A percentile compares a stretch with the other conserved stretches of the same genome.
Conservation (phyloP, 371 early-diverging fungal genomes). For the Mortierella sp. region DNA sequence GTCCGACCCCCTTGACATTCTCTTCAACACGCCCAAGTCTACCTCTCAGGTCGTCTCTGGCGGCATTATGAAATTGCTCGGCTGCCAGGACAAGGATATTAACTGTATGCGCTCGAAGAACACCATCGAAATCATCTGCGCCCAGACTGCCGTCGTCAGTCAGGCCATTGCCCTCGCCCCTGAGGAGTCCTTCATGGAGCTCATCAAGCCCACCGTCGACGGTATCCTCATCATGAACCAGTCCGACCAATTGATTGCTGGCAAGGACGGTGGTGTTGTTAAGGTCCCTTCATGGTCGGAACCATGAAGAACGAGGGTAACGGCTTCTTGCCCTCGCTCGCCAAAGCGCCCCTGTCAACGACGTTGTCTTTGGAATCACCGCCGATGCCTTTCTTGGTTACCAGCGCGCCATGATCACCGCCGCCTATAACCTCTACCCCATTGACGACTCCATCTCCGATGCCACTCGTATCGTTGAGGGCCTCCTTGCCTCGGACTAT, state of each 20-base stretch:
- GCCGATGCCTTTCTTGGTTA: conserved; percentile 49
- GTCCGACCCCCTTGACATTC: conserved; percentile 52
- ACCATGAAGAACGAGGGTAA: conserved; percentile 56
- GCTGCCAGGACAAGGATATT: conserved; percentile 27
- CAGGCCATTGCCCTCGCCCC: conserved; percentile 50
- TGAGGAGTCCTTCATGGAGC: conserved; percentile 55
- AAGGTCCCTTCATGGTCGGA: conserved; percentile 52
- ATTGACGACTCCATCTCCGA: conserved; percentile 49
- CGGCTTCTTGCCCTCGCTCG: conserved; percentile 56
- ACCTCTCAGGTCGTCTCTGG: conserved; percentile 48
- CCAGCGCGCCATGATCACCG: conserved; percentile 50
- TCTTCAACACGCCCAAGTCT: conserved; percentile 49
- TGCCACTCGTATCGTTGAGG: conserved; percentile 39
- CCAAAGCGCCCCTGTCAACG: conserved; percentile 44
- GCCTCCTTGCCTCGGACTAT: conserved; percentile 47
- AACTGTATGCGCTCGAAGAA: conserved; percentile 52
- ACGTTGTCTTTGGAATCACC: conserved; percentile 44
- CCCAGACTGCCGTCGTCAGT: conserved; percentile 43
- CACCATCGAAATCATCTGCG: conserved; percentile 33
- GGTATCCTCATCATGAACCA: conserved; percentile 46
- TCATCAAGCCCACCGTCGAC: conserved; percentile 56
- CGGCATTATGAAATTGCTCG: conserved; percentile 42
- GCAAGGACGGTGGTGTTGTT: conserved; percentile 44
- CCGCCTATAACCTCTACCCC: conserved; percentile 35
- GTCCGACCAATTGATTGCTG: conserved; percentile 56